Conservation (phyloP, 768 basidiomycete species). For the Boletus pseudo-olivaceus region DNA sequence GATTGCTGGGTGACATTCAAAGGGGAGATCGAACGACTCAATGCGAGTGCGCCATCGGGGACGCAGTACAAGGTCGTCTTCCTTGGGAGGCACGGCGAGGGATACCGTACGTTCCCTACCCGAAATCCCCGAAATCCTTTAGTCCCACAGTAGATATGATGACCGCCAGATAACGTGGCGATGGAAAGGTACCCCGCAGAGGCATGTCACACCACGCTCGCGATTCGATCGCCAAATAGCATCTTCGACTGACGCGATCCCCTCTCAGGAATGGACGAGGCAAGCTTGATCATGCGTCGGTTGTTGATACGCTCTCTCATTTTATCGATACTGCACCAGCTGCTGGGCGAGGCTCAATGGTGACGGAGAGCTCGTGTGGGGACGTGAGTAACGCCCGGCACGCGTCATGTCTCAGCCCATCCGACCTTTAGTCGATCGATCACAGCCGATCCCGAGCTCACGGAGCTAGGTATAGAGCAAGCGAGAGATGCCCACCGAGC, state of each 20-base stretch:
- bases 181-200: conserved; percentile 59
- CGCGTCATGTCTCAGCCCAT: neutral
- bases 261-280: conserved; percentile 54
- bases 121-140: neutral
- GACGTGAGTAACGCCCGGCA: conserved; percentile 47
- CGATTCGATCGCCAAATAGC: neutral
- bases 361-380: conserved; percentile 68
- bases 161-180: conserved; percentile 64
- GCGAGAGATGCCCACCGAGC: conserved; percentile 42
- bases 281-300: conserved; percentile 26
- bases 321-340: conserved; percentile 26
- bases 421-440: neutral
- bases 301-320: neutral
- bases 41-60: conserved; percentile 35
- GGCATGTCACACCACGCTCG: conserved; percentile 21
- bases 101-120: conserved; percentile 50
- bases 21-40: conserved; percentile 41
- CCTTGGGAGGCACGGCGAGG: conserved; percentile 69
- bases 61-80: conserved; percentile 61
- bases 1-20: conserved; percentile 51
- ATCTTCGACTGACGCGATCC: neutral
- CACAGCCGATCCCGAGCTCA: conserved; percentile 66
- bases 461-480: conserved; percentile 52
- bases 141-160: conserved; percentile 39
- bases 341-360: conserved; percentile 63